Conservation (phyloP, 2,329 filamentous ascomycete species). For the Akanthomyces lecanii region DNA sequence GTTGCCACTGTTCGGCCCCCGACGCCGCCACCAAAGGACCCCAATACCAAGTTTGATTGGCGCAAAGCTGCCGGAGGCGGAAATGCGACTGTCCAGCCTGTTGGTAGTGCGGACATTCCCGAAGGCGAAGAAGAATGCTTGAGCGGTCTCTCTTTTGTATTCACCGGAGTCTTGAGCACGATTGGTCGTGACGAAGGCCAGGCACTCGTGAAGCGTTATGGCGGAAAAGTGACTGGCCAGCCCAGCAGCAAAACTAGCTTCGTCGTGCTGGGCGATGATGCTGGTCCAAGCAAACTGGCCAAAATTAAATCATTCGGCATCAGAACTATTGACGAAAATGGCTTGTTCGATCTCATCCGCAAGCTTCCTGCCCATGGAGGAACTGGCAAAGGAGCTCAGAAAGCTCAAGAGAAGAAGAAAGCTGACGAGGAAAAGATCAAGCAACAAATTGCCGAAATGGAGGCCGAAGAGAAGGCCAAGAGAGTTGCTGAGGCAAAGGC, state of each 20-base stretch:
- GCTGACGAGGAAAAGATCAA: conserved; percentile 80
- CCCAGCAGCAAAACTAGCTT: conserved; percentile 94
- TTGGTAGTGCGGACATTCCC: conserved; percentile 67
- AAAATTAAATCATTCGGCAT: conserved; percentile 77
- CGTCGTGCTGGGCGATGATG: conserved; percentile 85
- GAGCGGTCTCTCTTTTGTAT: conserved; percentile 86
- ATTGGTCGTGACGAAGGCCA: conserved; percentile 83
- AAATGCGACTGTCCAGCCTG: conserved; percentile 57
- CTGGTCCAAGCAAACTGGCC: conserved; percentile 85
- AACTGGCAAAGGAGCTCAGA: conserved; percentile 80
- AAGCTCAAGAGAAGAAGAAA: conserved; percentile 77
- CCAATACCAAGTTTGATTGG: conserved; percentile 76
- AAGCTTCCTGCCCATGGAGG: conserved; percentile 81
- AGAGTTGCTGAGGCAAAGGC: conserved; percentile 50
- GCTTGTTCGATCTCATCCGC: conserved; percentile 80
- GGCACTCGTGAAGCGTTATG: conserved; percentile 84
- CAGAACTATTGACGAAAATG: conserved; percentile 92
- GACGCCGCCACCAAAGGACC: conserved; percentile 71
- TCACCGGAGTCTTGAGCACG: conserved; percentile 80
- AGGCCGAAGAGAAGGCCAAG: conserved; percentile 66
- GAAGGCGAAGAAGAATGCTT: conserved; percentile 85
- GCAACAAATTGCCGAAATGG: conserved; percentile 78
- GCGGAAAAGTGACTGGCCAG: conserved; percentile 79
- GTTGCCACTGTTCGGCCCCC: conserved; percentile 81
- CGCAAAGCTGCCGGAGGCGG: conserved; percentile 57